Conservation (phyloP, 805 yeast species). For the Saturnispora kantuleensis region DNA sequence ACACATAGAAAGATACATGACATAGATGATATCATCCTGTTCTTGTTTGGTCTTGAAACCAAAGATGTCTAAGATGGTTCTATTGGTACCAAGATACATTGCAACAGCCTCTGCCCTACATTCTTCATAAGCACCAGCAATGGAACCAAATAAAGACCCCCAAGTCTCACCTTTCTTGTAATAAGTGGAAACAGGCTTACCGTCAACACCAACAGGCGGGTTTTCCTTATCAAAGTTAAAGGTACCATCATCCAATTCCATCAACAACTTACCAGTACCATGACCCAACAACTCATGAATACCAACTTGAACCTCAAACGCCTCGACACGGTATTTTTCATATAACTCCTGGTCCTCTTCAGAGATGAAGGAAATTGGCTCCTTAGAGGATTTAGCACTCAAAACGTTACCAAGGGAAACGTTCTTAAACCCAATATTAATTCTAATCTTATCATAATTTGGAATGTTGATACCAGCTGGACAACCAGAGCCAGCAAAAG, state of each 20-base stretch:
- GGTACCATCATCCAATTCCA: slow-evolving; percentile 45
- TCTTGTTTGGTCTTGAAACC: slow-evolving; percentile 50
- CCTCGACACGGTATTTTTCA: slow-evolving; percentile 64
- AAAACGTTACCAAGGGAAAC: slow-evolving; percentile 83
- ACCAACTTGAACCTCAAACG: slow-evolving; percentile 91
- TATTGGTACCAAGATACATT: slow-evolving; percentile 63
- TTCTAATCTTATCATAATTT: slow-evolving; percentile 81
- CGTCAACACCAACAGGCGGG: slow-evolving; percentile 55
- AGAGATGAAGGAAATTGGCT: slow-evolving; percentile 56
- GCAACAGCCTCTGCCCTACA: slow-evolving; percentile 92
- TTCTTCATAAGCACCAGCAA: slow-evolving; percentile 85
- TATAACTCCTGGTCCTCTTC: slow-evolving; percentile 45
- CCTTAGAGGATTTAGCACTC: slow-evolving; percentile 61
- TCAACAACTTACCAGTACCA: slow-evolving; percentile 76
- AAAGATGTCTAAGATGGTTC: slow-evolving; percentile 59
- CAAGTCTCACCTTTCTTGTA: slow-evolving; percentile 81
- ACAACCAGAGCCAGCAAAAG: slow-evolving; percentile 82
- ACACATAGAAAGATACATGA: slow-evolving; percentile 74
- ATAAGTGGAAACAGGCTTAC: slow-evolving; percentile 53
- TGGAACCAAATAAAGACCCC: slow-evolving; percentile 76
- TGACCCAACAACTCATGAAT: slow-evolving; percentile 88
- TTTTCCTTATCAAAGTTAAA: slow-evolving; percentile 61
- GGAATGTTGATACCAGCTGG: slow-evolving; percentile 95
- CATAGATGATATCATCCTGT: slow-evolving; percentile 53
- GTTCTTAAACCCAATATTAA: slow-evolving; percentile 78